Conservation (phyloP, 768 basidiomycete genomes). For the Dioszegia crocea region DNA sequence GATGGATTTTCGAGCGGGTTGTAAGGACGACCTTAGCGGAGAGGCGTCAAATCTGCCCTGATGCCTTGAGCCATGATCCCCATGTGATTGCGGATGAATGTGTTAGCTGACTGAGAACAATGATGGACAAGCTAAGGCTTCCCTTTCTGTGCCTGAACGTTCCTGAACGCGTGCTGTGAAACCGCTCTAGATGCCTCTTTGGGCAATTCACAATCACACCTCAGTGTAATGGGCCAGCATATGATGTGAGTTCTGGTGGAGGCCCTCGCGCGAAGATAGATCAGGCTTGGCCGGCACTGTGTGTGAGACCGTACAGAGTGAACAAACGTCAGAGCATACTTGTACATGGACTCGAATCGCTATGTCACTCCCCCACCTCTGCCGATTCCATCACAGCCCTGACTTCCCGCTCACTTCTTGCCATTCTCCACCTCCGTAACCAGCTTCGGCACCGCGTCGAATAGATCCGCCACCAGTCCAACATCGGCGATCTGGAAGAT, state of each 20-base stretch:
- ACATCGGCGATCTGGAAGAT: constrained; percentile 98
- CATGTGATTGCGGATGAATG: too few species aligned
- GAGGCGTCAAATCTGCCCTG: too few species aligned
- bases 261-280: not conserved
- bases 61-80: too few species aligned
- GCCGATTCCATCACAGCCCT: not conserved
- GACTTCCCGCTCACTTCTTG: constrained; percentile 27
- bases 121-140: not conserved
- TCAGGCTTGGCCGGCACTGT: too few species aligned
- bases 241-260: too few species aligned
- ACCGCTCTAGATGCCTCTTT: not conserved
- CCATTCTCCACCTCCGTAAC: constrained; percentile 71
- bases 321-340: too few species aligned
- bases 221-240: not conserved
- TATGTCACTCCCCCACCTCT: not conserved
- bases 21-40: too few species aligned
- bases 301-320: too few species aligned
- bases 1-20: too few species aligned
- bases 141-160: too few species aligned
- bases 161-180: not conserved
- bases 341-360: not conserved
- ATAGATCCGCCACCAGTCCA: constrained; percentile 90
- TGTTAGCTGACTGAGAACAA: too few species aligned
- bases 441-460: constrained; percentile 83
- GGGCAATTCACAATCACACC: not conserved